These are phyloP conservation scores for Bimuria novae-zelandiae DNA, from an alignment of 2,329 filamentous ascomycete genomes.

Conservation along the genomic window DNA sequence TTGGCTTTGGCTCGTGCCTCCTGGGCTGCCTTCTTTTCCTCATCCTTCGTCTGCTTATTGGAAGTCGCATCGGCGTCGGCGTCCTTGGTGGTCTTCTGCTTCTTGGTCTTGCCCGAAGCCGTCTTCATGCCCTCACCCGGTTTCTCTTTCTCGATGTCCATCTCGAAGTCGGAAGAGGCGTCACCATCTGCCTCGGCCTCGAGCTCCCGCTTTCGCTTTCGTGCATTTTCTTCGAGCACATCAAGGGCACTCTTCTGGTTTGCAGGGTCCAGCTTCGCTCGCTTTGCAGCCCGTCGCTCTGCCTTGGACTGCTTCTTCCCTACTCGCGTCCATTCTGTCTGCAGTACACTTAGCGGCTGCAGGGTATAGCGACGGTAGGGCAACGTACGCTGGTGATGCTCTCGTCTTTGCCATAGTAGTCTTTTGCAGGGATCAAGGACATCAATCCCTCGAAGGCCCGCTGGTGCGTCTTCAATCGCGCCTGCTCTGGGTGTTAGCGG, in stretches of 20 bases:
- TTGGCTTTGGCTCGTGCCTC: slow-evolving; percentile 46
- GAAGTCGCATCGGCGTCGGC: slow-evolving; percentile 25
- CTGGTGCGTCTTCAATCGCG: slow-evolving; percentile 61
- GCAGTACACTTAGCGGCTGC: slow-evolving; percentile 10
- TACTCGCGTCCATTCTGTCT: slow-evolving; percentile 95
- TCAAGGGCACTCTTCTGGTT: slow-evolving; percentile 91
- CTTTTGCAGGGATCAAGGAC: slow-evolving; percentile 85
- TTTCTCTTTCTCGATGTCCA: slow-evolving; percentile 44
- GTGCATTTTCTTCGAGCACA: slow-evolving; percentile 82
- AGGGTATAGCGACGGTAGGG: slow-evolving; percentile 14
- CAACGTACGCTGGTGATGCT: slow-evolving; percentile 69
- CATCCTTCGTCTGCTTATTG: slow-evolving; percentile 16
- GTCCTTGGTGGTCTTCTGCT: slow-evolving; percentile 47
- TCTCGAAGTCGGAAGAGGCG: slow-evolving; percentile 40
- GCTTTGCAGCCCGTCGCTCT: slow-evolving; percentile 67
- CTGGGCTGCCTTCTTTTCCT: slow-evolving; percentile 46
- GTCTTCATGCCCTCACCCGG: slow-evolving; percentile 46
- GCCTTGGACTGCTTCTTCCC: slow-evolving; percentile 89
- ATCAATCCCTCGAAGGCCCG: slow-evolving; percentile 85
- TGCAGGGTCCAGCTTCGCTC: slow-evolving; percentile 88
- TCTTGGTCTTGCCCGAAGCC: slow-evolving; percentile 42
- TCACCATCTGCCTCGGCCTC: slow-evolving; percentile 63
- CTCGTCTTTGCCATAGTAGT: slow-evolving; percentile 82
- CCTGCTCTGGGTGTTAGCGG: slow-evolving; percentile 48
- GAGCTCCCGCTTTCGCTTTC: slow-evolving; percentile 74